Percentiles rank a stretch among this genome's conserved stretches.
These are phyloP conservation scores for Plenodomus tracheiphilus DNA, from an alignment of 2,329 filamentous ascomycete genomes.

Conservation along the genomic window DNA sequence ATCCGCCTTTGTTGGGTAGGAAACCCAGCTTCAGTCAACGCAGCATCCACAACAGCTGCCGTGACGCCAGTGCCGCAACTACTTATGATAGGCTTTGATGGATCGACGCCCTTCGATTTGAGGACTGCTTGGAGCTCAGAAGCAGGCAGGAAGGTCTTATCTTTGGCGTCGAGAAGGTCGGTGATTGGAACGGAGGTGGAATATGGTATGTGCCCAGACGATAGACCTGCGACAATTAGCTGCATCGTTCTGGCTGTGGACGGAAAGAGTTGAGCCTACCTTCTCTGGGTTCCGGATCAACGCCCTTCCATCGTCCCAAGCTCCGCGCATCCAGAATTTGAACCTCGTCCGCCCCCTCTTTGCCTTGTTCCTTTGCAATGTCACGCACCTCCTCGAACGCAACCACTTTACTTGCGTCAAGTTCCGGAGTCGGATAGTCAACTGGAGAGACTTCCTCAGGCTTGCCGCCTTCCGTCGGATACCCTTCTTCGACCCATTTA, in stretches of 20 bases:
- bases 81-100: constrained; percentile 77
- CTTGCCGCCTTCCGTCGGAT: constrained; percentile 78
- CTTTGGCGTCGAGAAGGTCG: constrained; percentile 77
- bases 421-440: constrained; percentile 49
- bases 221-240: constrained; percentile 53
- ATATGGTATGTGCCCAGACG: constrained; percentile 89
- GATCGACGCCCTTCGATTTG: constrained; percentile 76
- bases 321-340: constrained; percentile 90
- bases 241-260: background rate
- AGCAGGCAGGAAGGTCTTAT: constrained; percentile 75
- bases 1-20: constrained; percentile 71
- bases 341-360: constrained; percentile 79
- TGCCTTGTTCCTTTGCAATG: constrained; percentile 74
- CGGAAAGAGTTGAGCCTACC: constrained; percentile 49
- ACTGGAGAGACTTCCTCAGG: constrained; percentile 53
- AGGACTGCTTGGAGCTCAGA: constrained; percentile 77
- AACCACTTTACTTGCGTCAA: constrained; percentile 66
- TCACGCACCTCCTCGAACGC: constrained; percentile 82
- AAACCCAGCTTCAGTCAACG: constrained; percentile 76
- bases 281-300: constrained; percentile 81
- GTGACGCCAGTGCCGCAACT: constrained; percentile 95
- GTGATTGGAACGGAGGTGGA: constrained; percentile 81
- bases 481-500: constrained; percentile 84
- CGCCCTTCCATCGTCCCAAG: constrained; percentile 77
- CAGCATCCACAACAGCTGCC: constrained; percentile 86